Evolutionary conservation across 106 monocot species (phyloP), one percentile per base, ranked within the genome.

Genomic region (Allium fistulosum): DNA sequence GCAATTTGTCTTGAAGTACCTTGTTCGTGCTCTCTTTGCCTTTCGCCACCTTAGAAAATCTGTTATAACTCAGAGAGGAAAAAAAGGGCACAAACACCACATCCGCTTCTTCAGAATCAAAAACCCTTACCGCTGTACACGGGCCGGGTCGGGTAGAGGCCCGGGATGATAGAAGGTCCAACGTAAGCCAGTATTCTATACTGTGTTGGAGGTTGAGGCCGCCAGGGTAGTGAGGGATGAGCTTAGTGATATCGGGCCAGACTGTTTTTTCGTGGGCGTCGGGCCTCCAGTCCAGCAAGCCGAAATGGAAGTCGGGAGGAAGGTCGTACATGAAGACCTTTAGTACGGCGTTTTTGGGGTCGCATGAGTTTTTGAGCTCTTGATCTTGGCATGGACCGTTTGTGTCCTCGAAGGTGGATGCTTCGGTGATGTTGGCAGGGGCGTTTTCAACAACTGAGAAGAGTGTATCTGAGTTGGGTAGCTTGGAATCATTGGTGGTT

Each of bases 121-220:
- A 1, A 7, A 93, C 88, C 57, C 88, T 73, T 0, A 74, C 71
- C 7, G 93, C 88, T 22, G 58, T 69, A 27, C 85, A 92, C 2
- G 69, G 76, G 11, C 77, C 75, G 0, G 56, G 51, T 27, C 84
- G 74, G 18, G 66, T 70, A 9, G 74, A 59, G 8, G 70, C n/a
- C 26, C 52, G 74, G 0, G 93, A 88, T 0, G 85, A 71, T 26
- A 93, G 26, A 13, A 93, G 79, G 75, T 93, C 93, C 62, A 93
- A 58, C 8, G 88, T 88, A 10, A 93, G 83, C 93, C 93, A 93
- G 53, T 88, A 93, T 73, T 93, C 93, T 17, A 93, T 81, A 57
- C 93, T 93, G 47, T 93, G 93, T 50, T 93, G 93, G 17, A 93
- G 79, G 70, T 93, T 93, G 66, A 93, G 61, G 27, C 93, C 93